Evolutionary conservation across 345 rosid species (phyloP).

Genomic region (Iberis pinnata): DNA sequence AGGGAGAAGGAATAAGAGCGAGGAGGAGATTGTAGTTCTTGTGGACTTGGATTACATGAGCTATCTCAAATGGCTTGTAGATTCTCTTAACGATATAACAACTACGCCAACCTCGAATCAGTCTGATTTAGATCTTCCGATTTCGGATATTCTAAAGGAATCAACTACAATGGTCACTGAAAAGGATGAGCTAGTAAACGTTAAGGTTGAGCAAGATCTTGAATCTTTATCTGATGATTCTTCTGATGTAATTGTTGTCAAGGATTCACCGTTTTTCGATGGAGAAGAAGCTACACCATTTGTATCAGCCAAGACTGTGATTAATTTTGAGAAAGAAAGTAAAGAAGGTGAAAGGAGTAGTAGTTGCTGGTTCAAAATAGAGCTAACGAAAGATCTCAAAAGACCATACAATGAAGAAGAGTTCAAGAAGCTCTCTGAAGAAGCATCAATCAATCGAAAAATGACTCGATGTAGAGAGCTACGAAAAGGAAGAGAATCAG

Average conservation of each 20-base stretch:
- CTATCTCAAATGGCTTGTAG: slow-evolving; percentile 29
- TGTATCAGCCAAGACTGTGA: slow-evolving; percentile 21
- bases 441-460: slow-evolving; percentile 3
- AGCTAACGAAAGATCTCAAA: slow-evolving; percentile 8
- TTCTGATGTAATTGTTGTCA: slow-evolving; percentile 14
- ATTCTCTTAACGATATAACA: slow-evolving; percentile 8
- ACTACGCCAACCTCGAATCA: neutral
- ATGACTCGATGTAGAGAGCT: slow-evolving; percentile 25
- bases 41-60: slow-evolving; percentile 23
- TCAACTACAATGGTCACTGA: slow-evolving; percentile 3
- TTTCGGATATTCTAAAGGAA: slow-evolving; percentile 4
- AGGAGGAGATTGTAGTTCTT: neutral
- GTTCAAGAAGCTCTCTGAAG: neutral
- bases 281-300: slow-evolving; percentile 17
- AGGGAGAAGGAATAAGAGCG: slow-evolving; percentile 5
- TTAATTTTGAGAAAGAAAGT: slow-evolving; percentile 18
- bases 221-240: slow-evolving; percentile 15
- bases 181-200: slow-evolving; percentile 4
- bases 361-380: neutral
- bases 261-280: slow-evolving; percentile 17
- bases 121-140: neutral
- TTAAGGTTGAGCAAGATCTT: slow-evolving; percentile 18
- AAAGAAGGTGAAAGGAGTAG: neutral
- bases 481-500: slow-evolving; percentile 18
- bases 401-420: slow-evolving; percentile 18